These are phyloP conservation scores for Tetraselmis chui DNA, from an alignment of 139 green algal species.

Conservation along the genomic window DNA sequence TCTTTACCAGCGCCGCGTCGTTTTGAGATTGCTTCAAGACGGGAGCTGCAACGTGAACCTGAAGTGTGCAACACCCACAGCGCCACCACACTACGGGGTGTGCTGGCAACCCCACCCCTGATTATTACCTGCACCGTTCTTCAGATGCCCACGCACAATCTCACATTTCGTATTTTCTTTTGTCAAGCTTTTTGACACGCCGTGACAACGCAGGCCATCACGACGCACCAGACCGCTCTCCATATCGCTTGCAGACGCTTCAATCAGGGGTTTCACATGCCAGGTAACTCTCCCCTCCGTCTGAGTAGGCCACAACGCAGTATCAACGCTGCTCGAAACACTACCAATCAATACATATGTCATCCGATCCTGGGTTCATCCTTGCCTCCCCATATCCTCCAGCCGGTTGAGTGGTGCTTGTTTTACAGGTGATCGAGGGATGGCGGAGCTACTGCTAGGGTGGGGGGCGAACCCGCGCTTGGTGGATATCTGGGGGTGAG, in stretches of 20 bases:
- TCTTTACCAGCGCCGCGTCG: background rate
- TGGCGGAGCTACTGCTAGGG: background rate
- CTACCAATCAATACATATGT: too few species aligned
- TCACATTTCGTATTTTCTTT: too few species aligned
- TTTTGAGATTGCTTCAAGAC: background rate
- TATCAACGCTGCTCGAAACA: too few species aligned
- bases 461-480: background rate
- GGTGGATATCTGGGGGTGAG: background rate
- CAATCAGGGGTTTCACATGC: background rate
- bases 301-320: too few species aligned
- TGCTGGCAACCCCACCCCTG: too few species aligned
- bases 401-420: too few species aligned
- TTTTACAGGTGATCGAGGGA: background rate
- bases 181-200: too few species aligned
- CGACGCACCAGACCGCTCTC: background rate
- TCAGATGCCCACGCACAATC: too few species aligned
- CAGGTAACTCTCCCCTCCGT: background rate
- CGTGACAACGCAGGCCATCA: background rate
- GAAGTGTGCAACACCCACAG: background rate
- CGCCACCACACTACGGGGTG: background rate
- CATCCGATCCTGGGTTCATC: too few species aligned
- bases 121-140: too few species aligned
- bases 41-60: background rate
- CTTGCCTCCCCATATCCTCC: too few species aligned
- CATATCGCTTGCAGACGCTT: background rate